These are phyloP conservation scores for Xylaria sp. DNA, from an alignment of 2,329 filamentous ascomycete species.

Conservation along the genomic window DNA sequence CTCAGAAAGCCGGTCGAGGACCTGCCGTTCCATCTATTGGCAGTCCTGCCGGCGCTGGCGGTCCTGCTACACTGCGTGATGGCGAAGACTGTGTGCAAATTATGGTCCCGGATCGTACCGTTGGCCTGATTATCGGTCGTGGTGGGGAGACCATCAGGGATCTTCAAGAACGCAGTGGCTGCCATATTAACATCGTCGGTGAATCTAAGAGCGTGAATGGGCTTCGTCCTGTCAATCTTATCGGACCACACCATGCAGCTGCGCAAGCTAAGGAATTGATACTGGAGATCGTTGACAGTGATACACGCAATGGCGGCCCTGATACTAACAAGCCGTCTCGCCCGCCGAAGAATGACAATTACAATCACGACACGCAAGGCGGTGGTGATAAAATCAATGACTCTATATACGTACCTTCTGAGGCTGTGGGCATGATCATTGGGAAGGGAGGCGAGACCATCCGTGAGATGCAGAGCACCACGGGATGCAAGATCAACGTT, in stretches of 20 bases:
- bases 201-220: constrained; percentile 94
- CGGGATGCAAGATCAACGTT: constrained; percentile 95
- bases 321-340: constrained; percentile 52
- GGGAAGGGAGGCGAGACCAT: constrained; percentile 95
- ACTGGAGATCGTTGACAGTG: constrained; percentile 93
- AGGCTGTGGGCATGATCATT: constrained; percentile 96
- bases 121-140: constrained; percentile 92
- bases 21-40: constrained; percentile 40
- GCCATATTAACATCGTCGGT: constrained; percentile 93
- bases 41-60: constrained; percentile 37
- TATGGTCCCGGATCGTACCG: constrained; percentile 93
- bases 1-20: constrained; percentile 51
- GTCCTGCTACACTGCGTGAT: constrained; percentile 69
- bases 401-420: constrained; percentile 85
- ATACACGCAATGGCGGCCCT: constrained; percentile 68
- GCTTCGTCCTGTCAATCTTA: constrained; percentile 88
- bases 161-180: constrained; percentile 90
- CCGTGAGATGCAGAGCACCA: constrained; percentile 88
- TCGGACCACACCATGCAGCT: constrained; percentile 79
- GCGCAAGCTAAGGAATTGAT: constrained; percentile 86
- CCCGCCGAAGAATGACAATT: constrained; percentile 51
- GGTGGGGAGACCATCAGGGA: constrained; percentile 94
- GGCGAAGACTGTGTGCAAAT: constrained; percentile 90
- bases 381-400: constrained; percentile 79
- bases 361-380: constrained; percentile 56